Evolutionary conservation across 2,329 filamentous ascomycete species (phyloP), one percentile per base, ranked within the genome.

Genomic region (Spiromastix sp.): DNA sequence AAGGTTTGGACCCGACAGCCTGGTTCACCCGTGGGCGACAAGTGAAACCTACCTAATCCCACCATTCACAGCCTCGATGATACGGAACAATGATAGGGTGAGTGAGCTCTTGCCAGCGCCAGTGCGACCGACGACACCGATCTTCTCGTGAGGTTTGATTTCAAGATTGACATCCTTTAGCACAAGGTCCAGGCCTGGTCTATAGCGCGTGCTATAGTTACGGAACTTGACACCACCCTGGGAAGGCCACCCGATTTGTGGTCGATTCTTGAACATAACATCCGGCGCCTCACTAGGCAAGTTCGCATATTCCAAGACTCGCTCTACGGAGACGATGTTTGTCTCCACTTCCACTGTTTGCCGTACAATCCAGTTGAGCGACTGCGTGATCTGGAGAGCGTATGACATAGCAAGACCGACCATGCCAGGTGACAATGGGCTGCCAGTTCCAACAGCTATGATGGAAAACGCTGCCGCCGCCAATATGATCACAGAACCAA

Each of bases 301-400:
- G 33, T 75, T 73, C 39, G 89, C 85, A 63, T 98, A 98, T 61
- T 98, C 93, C 32, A 98, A 77, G 31, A 98, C 87, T 53, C 91
- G 82, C 70, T 98, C 91, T 24, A 98, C 91, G 7, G 89, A 94
- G 30, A 98, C 89, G 52, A 98, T 98, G 61, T 98, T 98, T n/a
- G 89, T 96, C 69, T 98, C 93, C n/a, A 98, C 91, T 61, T 98
- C 93, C 21, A 98, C 91, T 0, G 87, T 95, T 63, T 98, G 91
- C 40, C 93, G 79, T 34, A 98, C 91, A 52, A 98, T 95, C 91
- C 91, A 98, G 67, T 96, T 98, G 51, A 98, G 73, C 22, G 87
- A 94, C 47, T 89, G 84, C 2, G 91, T 98, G 54, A 98, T 96
- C 64, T 95, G 85, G 44, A 98, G 72, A 25, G 87, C 91, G 62